These are phyloP conservation scores for Bacidia gigantensis DNA, from an alignment of 495 filamentous ascomycete genomes.

Conservation along the genomic window DNA sequence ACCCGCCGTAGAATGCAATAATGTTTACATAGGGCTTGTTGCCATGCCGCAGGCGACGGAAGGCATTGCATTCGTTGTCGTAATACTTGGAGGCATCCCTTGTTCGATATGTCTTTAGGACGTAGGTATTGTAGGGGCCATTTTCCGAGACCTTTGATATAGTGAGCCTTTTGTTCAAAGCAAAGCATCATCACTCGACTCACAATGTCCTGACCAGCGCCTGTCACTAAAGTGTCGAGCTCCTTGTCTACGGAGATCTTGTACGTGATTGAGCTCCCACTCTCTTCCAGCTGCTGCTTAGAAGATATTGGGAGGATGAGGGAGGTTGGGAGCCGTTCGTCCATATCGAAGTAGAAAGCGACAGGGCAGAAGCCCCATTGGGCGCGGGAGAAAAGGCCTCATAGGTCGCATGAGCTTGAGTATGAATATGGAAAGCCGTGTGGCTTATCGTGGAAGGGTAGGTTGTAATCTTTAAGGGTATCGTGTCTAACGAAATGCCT, in stretches of 20 bases:
- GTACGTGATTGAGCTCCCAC: slow-evolving; percentile 7
- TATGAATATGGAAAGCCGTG: background rate
- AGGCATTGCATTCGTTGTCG: slow-evolving; percentile 24
- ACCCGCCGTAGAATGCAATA: slow-evolving; percentile 29
- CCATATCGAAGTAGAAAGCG: slow-evolving; percentile 1
- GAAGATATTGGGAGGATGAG: slow-evolving; percentile 2
- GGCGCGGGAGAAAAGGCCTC: background rate
- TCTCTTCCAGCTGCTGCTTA: slow-evolving; percentile 1
- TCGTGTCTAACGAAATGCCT: background rate
- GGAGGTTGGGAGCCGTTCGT: background rate
- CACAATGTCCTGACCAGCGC: no score
- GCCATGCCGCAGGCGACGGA: slow-evolving; percentile 13
- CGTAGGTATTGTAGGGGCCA: slow-evolving; percentile 18
- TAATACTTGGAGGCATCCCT: slow-evolving; percentile 21
- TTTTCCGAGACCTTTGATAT: background rate
- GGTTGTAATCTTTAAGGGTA: background rate
- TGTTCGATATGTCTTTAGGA: slow-evolving; percentile 28
- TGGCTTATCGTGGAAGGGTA: slow-evolving; percentile 4
- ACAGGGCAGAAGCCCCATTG: slow-evolving; percentile 11
- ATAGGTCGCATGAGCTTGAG: background rate
- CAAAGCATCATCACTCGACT: background rate
- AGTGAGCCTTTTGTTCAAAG: background rate
- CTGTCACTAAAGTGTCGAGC: no score
- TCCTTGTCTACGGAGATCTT: slow-evolving; percentile 3
- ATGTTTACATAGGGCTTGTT: slow-evolving; percentile 15